These are phyloP conservation scores for Aegilops sharonensis DNA, from an alignment of 176 grass and related monocot genomes.

Conservation along the genomic window DNA sequence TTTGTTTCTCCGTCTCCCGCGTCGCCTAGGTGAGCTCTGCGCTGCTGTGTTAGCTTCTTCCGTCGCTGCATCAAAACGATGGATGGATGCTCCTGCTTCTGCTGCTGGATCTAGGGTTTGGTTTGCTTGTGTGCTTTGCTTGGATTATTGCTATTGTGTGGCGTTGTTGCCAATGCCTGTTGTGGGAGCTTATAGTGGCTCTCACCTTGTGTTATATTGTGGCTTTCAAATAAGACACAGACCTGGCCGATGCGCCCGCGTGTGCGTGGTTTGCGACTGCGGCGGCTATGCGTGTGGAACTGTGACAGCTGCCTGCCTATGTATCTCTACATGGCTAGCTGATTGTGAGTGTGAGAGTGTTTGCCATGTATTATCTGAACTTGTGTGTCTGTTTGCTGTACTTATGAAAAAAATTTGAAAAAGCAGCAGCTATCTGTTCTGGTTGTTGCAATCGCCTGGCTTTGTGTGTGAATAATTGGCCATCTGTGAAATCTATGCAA, in stretches of 20 bases:
- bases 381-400: background rate
- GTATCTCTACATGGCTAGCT: background rate
- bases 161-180: background rate
- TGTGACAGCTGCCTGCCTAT: background rate
- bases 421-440: background rate
- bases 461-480: too few relatives aligned
- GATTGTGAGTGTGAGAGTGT: background rate
- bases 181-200: background rate
- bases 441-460: too few relatives aligned
- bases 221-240: background rate
- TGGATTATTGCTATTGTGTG: background rate
- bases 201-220: background rate
- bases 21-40: background rate
- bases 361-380: background rate
- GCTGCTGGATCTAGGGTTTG: background rate
- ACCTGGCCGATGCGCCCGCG: background rate
- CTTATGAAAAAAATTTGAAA: background rate
- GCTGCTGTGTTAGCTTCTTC: background rate
- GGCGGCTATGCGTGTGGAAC: background rate
- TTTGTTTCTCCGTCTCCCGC: background rate
- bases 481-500: too few relatives aligned
- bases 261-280: too few relatives aligned
- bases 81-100: background rate
- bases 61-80: background rate
- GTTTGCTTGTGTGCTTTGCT: background rate